These are phyloP conservation scores for Stephanodiscus minutulus DNA, from an alignment of 108 stramenopile species.

Conservation along the genomic window DNA sequence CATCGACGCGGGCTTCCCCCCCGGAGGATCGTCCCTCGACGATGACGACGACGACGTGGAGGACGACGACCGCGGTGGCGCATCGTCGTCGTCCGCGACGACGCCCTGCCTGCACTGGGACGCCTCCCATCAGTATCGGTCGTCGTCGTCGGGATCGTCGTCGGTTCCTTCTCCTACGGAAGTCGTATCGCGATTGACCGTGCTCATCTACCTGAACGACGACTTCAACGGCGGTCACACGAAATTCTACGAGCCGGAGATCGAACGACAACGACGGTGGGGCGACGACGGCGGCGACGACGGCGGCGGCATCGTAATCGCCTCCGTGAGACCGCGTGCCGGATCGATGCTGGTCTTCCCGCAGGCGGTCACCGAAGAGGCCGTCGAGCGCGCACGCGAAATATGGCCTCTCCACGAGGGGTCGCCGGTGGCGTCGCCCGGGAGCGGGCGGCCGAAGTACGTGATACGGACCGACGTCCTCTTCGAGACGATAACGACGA, in stretches of 20 bases:
- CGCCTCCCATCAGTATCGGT: constrained; percentile 47
- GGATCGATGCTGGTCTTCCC: constrained; percentile 81
- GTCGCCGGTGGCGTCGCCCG: constrained; percentile 57
- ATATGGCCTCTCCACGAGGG: constrained; percentile 86
- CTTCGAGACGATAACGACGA: constrained; percentile 51
- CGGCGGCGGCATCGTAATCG: constrained; percentile 44
- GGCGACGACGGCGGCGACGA: neutral
- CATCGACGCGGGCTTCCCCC: constrained; percentile 89
- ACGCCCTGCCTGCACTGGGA: constrained; percentile 39
- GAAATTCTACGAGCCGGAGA: constrained; percentile 70
- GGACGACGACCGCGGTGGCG: too few relatives aligned
- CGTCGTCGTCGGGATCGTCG: constrained; percentile 1
- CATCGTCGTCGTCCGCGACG: neutral
- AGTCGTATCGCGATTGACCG: constrained; percentile 75
- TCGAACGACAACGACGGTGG: constrained; percentile 11
- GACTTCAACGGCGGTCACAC: constrained; percentile 88
- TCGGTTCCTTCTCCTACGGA: constrained; percentile 20
- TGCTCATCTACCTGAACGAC: constrained; percentile 86
- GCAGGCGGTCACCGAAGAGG: constrained; percentile 78
- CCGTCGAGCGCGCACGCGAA: constrained; percentile 72
- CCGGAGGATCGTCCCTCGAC: constrained; percentile 68
- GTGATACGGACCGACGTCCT: constrained; percentile 88
- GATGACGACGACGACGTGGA: constrained; percentile 29
- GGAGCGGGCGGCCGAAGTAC: constrained; percentile 76
- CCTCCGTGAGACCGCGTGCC: constrained; percentile 65